Conservation (phyloP, 257 asterid species). For the Perilla frutescens region DNA sequence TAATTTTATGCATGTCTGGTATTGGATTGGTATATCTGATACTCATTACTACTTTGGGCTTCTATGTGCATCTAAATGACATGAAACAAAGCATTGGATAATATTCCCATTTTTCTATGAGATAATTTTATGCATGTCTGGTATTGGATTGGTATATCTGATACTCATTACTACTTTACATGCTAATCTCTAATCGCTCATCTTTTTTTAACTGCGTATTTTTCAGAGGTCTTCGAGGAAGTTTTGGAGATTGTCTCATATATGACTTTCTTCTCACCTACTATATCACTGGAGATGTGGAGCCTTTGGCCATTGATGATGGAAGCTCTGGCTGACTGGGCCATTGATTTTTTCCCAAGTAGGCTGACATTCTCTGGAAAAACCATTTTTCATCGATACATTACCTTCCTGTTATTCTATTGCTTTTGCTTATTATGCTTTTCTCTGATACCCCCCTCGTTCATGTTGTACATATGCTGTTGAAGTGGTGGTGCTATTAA, state of each 20-base stretch:
- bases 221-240: constrained; percentile 98
- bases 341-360: constrained; percentile 97
- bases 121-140: not conserved
- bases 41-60: not conserved
- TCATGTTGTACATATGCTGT: constrained; percentile 11
- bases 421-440: constrained; percentile 10
- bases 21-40: not conserved
- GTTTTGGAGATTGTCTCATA: constrained; percentile 97
- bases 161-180: not conserved
- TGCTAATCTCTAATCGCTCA: constrained; percentile 1
- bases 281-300: constrained; percentile 97
- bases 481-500: constrained; percentile 13
- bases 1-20: not conserved
- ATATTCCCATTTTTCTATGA: too few species aligned
- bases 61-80: too few species aligned
- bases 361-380: constrained; percentile 38
- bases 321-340: constrained; percentile 97
- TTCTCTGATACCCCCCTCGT: constrained; percentile 1
- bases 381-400: constrained; percentile 8
- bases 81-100: too few species aligned
- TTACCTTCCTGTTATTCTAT: not conserved
- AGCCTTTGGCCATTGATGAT: constrained; percentile 97
- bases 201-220: constrained; percentile 22
- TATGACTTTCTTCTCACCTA: constrained; percentile 95
- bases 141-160: not conserved